Conservation (phyloP, 345 rosid species). For the Camelina hispida region DNA sequence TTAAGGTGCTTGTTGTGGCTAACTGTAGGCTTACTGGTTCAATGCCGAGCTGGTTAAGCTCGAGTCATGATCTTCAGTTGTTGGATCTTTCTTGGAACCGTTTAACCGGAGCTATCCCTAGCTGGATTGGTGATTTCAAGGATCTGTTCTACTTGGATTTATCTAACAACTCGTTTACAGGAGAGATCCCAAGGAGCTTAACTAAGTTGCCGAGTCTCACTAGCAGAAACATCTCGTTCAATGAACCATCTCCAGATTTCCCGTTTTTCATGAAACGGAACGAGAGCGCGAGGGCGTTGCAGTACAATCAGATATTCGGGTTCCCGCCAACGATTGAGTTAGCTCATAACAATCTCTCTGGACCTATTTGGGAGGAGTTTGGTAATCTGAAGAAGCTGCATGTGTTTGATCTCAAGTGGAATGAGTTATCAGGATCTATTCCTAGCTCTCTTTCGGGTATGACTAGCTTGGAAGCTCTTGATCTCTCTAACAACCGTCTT, state of each 20-base stretch:
- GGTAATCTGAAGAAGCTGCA: conserved; percentile 60
- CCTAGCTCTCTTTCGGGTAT: conserved; percentile 54
- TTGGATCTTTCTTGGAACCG: conserved; percentile 86
- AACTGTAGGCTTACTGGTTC: conserved; percentile 65
- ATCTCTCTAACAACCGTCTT: conserved; percentile 54
- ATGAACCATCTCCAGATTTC: conserved; percentile 64
- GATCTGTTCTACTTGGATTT: conserved; percentile 71
- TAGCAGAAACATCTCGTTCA: conserved; percentile 45
- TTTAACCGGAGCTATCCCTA: conserved; percentile 57
- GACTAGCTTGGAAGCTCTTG: conserved; percentile 62
- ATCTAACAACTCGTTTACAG: conserved; percentile 63
- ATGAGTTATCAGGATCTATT: conserved; percentile 51
- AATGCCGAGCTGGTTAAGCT: conserved; percentile 69
- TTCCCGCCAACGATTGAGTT: conserved; percentile 59
- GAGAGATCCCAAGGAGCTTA: conserved; percentile 62
- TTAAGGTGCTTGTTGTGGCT: conserved; percentile 70
- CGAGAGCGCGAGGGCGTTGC: conserved; percentile 55
- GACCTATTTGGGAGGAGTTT: conserved; percentile 61
- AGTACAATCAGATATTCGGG: conserved; percentile 61
- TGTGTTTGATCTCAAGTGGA: conserved; percentile 53
- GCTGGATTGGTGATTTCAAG: conserved; percentile 56
- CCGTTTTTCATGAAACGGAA: conserved; percentile 66
- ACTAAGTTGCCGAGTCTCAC: conserved; percentile 57
- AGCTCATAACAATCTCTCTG: conserved; percentile 48
- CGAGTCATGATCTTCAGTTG: conserved; percentile 60